These are phyloP conservation scores for Anisodus tanguticus DNA, from an alignment of 257 asterid genomes.

Conservation along the genomic window DNA sequence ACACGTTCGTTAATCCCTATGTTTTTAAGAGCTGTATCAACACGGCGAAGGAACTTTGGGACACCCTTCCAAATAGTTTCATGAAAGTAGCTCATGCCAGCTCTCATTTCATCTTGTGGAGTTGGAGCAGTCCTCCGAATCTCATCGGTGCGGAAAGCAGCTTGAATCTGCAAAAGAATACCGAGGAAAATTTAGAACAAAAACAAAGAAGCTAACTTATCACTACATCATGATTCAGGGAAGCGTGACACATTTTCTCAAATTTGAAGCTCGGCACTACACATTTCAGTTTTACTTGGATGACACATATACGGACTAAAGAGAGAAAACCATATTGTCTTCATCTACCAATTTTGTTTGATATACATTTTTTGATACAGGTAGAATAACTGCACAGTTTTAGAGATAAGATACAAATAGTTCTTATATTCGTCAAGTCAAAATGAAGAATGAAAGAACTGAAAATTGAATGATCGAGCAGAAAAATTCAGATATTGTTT, in stretches of 20 bases:
- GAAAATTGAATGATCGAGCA: not conserved
- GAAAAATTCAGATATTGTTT: not conserved
- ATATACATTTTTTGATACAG: not conserved
- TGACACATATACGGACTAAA: not conserved
- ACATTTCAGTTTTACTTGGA: no score
- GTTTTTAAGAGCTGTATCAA: slow-evolving; percentile 57
- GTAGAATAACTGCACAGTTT: not conserved
- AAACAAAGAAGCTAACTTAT: not conserved
- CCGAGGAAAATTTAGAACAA: not conserved
- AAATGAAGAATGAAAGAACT: slow-evolving; percentile 1
- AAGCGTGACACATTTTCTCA: not conserved
- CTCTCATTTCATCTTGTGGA: slow-evolving; percentile 66
- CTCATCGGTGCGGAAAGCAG: slow-evolving; percentile 63
- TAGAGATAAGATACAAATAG: not conserved
- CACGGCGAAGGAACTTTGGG: slow-evolving; percentile 56
- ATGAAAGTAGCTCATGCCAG: slow-evolving; percentile 64
- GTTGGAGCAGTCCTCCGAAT: slow-evolving; percentile 61
- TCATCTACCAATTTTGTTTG: not conserved
- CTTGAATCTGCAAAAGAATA: slow-evolving; percentile 46
- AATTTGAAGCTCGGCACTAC: not conserved
- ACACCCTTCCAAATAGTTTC: slow-evolving; percentile 64
- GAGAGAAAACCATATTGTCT: not conserved
- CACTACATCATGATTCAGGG: not conserved
- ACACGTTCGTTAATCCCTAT: slow-evolving; percentile 56
- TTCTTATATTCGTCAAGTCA: not conserved